Base-by-base conservation (phyloP, 148 eudicot species). In the Beta vulgaris region DNA sequence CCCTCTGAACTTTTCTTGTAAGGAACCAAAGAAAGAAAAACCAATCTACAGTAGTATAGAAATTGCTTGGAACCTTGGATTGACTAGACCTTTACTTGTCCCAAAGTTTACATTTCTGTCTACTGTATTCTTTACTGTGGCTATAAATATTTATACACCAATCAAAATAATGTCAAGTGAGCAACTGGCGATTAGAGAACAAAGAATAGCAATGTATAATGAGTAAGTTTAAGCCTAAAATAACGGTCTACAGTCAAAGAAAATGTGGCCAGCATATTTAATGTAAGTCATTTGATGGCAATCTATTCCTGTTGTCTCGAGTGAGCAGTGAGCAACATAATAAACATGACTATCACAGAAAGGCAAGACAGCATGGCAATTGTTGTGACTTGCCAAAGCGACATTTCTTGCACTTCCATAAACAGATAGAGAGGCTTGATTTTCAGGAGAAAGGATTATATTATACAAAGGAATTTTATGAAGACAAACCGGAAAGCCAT, bases 401-500 rank as follows among this genome's bases (percentile, higher is more conserved):
- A 36, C 39, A 32, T 61, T 10, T 61, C 7, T 23, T 61, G 32
- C 63, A 5, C 39, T 31, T 16, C 16, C 68, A 28, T 2, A 4
- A 1, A 25, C 13, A 25, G 44, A 25, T 3, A 40, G 48, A 23
- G 62, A 7, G 6, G 9, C 25, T 62, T 32, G 19, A 40, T 15
- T 5, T 64, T 19, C 28, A 64, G 25, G 70, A 13, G 42, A 23
- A 28, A 40, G 21, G 68, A 64, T 21, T 25, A 18, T n/a, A 64
- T 37, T 19, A n/a, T 36, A 37, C 16, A n/a, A 64, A 70, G 18
- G 9, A 51, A 19, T 16, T 31, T 51, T 34, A 8, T 32, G 60
- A 70, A 51, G 42, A 48, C 42, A 21, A n/a, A 48, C 39, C 43
- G 4, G 73, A 70, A 31, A 7, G 40, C 39, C 44, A 70, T 70